phyloP scores from a whole-genome alignment of 305 asterid species.

The Fraxinus latifolia region DNA sequence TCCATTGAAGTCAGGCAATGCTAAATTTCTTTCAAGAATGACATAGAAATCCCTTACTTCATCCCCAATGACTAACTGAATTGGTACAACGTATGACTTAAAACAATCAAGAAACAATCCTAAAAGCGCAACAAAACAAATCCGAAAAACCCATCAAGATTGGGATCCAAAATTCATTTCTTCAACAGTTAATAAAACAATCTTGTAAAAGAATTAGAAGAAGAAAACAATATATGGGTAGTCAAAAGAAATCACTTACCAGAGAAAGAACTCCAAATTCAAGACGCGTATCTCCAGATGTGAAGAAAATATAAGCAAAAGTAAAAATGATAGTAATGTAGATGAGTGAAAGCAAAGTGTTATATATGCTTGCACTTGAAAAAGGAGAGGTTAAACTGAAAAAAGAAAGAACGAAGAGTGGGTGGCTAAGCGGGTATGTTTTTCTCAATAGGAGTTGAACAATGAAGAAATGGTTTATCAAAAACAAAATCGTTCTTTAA shows the following conservation, averaged over 20 bases:
- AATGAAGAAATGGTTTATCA: background rate
- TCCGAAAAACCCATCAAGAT: background rate
- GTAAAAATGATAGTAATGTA: constrained; percentile 1
- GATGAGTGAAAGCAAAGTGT: constrained; percentile 34
- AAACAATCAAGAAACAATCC: background rate
- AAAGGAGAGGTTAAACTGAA: background rate
- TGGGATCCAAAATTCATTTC: background rate
- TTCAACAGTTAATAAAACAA: background rate
- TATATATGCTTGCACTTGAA: constrained; percentile 1
- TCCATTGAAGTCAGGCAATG: background rate
- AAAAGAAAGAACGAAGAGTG: constrained; percentile 16
- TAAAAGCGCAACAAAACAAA: background rate
- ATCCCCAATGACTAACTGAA: background rate
- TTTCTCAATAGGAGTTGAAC: constrained; percentile 11
- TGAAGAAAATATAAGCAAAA: constrained; percentile 19
- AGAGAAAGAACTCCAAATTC: background rate
- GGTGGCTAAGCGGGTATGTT: constrained; percentile 14
- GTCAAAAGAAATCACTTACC: constrained; percentile 22
- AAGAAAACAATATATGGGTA: background rate
- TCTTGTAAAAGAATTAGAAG: background rate
- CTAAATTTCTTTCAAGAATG: background rate
- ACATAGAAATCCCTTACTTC: background rate
- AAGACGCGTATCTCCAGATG: constrained; percentile 13
- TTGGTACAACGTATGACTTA: background rate
- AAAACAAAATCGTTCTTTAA: background rate